Evolutionary conservation across 768 basidiomycete species (phyloP).

Genomic region (Gloeophyllum trabeum): DNA sequence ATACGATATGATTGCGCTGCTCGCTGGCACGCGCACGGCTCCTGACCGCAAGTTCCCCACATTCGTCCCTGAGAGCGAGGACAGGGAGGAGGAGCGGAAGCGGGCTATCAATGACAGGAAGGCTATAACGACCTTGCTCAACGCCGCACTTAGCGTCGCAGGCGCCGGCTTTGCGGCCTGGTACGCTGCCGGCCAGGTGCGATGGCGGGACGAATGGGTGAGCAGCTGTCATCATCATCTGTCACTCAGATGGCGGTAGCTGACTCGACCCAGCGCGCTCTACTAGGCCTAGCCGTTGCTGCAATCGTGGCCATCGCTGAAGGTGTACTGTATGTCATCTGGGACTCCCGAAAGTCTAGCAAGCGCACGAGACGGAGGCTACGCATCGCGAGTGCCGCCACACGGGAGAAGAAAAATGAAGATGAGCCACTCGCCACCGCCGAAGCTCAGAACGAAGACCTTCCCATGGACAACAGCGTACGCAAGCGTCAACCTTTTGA

Average conservation of each 20-base stretch:
- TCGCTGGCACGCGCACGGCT: constrained; percentile 72
- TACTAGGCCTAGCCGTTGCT: constrained; percentile 50
- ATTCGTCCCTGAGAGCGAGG: constrained; percentile 30
- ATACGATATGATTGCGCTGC: constrained; percentile 63
- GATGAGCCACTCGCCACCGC: no score
- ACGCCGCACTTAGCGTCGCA: constrained; percentile 58
- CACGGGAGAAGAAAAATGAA: no score
- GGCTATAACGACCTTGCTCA: constrained; percentile 58
- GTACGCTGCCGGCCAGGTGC: constrained; percentile 57
- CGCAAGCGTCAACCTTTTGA: no score
- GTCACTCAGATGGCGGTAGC: not conserved
- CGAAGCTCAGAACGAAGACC: no score
- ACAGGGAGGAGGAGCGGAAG: constrained; percentile 27
- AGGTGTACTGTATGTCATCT: constrained; percentile 59
- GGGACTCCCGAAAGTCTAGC: constrained; percentile 41
- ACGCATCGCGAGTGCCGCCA: no score
- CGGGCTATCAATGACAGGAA: constrained; percentile 44
- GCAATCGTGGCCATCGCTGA: constrained; percentile 64
- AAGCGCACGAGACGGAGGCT: no score
- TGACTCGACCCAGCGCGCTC: constrained; percentile 25
- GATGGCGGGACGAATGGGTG: constrained; percentile 72
- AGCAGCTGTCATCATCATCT: constrained; percentile 15
- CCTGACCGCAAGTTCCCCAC: constrained; percentile 66
- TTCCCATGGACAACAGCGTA: no score
- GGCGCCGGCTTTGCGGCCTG: constrained; percentile 59